Base-by-base conservation (phyloP, 352 stramenopile species). In the Phytophthora colocasiae region DNA sequence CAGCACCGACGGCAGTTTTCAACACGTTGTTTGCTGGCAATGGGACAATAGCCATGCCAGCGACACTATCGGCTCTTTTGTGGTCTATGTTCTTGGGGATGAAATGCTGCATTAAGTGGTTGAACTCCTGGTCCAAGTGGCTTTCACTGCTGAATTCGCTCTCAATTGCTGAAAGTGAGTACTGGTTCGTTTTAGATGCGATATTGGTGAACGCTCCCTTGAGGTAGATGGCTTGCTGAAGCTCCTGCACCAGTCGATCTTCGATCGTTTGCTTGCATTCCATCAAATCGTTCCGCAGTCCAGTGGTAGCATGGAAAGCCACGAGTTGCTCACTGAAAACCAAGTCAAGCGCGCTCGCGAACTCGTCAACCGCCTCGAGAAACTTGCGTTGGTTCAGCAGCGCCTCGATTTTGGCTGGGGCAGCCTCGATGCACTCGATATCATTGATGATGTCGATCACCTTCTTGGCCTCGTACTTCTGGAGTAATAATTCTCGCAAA, bases 211-310 rank as follows among this genome's bases (percentile, higher is more conserved):
- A 92, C 22, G 80, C 78, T 26, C 69, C 61, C 67, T 93, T 90
- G 22, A 92, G 74, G 58, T 91, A 95, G 44, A 93, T 84, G 27
- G 88, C 67, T 57, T 77, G 71, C 48, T 93, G 78, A 9, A 95
- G 77, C 41, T 90, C 82, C 8, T 81, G 71, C n/a, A 93, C 81
- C 22, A 95, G 64, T 43, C 87, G 77, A 39, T 93, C 85, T 67
- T 93, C 83, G 40, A 95, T 93, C 2, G 78, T 73, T 71, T 93
- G 85, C 48, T 95, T 95, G 71, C 81, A 95, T 64, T 93, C 87
- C 81, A 95, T 93, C 50, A 95, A 71, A 14, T 85, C 72, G 32
- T 92, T 91, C 29, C 87, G 81, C 27, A 93, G 72, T 57, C 77
- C 77, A 11, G 83, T 90, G 49, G 89, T 92, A 10, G 85, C 87